phyloP scores from a whole-genome alignment of 208 protist genomes.

The Crithidia mellificae region DNA sequence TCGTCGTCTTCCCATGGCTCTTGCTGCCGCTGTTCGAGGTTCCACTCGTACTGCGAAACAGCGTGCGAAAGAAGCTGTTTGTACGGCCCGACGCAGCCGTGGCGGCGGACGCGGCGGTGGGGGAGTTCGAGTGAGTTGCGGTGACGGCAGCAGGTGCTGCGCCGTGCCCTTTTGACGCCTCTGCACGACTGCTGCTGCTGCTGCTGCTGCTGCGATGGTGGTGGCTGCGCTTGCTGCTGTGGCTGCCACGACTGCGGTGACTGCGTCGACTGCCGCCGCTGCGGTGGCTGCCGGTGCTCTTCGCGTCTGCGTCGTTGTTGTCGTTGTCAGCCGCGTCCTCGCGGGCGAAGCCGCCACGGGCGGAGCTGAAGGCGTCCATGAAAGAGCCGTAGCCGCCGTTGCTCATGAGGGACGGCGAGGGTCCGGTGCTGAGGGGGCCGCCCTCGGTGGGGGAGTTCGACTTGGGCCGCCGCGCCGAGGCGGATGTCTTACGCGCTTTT shows the following conservation, averaged over 20 bases:
- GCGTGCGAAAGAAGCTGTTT: slow-evolving; percentile 6
- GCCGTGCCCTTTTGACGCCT: background rate
- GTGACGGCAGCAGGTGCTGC: background rate
- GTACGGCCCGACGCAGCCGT: background rate
- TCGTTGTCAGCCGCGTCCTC: too few species aligned
- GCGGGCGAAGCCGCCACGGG: background rate
- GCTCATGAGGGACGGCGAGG: slow-evolving; percentile 2
- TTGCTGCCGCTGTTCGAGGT: background rate
- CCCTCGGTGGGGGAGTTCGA: background rate
- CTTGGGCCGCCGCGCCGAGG: background rate
- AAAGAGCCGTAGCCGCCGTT: slow-evolving; percentile 21
- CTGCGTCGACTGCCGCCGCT: slow-evolving; percentile 4
- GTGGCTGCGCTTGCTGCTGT: background rate
- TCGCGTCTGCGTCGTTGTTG: background rate
- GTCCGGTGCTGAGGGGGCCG: background rate
- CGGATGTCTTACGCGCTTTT: slow-evolving; percentile 7
- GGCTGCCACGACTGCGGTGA: background rate
- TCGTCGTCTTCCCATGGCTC: too few species aligned
- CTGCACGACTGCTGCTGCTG: background rate
- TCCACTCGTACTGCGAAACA: slow-evolving; percentile 8
- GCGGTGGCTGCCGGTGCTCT: slow-evolving; percentile 14
- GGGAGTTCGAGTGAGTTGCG: background rate
- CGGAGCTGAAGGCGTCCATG: slow-evolving; percentile 1
- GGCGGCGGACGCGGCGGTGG: too few species aligned
- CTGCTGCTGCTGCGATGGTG: background rate